Evolutionary conservation across 768 basidiomycete genomes (phyloP).

Genomic region (Kwoniella europaea): DNA sequence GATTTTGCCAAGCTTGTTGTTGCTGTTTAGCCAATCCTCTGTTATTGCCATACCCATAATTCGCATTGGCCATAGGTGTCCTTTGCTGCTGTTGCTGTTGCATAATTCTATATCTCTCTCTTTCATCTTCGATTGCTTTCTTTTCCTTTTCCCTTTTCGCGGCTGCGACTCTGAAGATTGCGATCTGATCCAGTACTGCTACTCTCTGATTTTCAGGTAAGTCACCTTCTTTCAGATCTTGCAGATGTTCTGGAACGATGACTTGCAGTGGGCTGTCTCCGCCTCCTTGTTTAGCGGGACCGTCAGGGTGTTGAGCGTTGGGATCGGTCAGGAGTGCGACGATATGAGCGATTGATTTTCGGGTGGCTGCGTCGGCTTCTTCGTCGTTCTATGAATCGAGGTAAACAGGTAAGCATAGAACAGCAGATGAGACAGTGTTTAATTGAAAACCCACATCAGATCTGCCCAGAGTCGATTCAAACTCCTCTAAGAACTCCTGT

Average conservation of each 20-base stretch:
- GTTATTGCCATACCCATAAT: slow-evolving; percentile 59
- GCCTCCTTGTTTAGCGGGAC: slow-evolving; percentile 14
- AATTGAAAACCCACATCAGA: slow-evolving; percentile 70
- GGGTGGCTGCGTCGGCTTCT: slow-evolving; percentile 67
- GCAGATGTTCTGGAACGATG: slow-evolving; percentile 86
- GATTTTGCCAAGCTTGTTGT: slow-evolving; percentile 30
- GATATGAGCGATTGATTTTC: slow-evolving; percentile 63
- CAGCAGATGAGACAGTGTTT: neutral
- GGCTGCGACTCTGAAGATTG: slow-evolving; percentile 90
- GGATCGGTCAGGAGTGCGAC: slow-evolving; percentile 73
- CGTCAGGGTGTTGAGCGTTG: slow-evolving; percentile 72
- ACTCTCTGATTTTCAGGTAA: slow-evolving; percentile 91
- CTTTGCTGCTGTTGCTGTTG: slow-evolving; percentile 62
- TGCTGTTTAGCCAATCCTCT: slow-evolving; percentile 72
- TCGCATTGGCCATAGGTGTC: slow-evolving; percentile 18
- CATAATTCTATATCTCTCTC: slow-evolving; percentile 46
- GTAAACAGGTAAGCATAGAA: no score
- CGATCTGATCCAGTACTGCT: slow-evolving; percentile 93
- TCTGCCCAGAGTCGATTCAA: slow-evolving; percentile 74
- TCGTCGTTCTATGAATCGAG: slow-evolving; percentile 69
- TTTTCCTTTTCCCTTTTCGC: slow-evolving; percentile 91
- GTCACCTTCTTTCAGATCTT: slow-evolving; percentile 94
- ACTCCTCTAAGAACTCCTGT: slow-evolving; percentile 81
- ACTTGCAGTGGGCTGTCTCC: slow-evolving; percentile 41
- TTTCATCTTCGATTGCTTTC: slow-evolving; percentile 62